A percentile compares a stretch with the other conserved stretches of the same genome.
phyloP scores from a whole-genome alignment of 768 basidiomycete genomes.

The Phanerochaete sordida region DNA sequence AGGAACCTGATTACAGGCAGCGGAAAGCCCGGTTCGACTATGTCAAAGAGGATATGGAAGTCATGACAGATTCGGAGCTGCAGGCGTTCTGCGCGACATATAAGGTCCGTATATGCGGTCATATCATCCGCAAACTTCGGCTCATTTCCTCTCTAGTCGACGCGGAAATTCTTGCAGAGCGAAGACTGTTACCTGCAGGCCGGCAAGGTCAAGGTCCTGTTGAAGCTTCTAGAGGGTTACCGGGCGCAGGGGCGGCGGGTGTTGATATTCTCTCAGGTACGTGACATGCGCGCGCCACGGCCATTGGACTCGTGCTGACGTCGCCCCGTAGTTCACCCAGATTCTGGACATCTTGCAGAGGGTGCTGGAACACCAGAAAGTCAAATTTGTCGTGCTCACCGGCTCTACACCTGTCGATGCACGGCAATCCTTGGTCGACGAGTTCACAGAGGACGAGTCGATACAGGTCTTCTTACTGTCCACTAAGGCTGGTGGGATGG shows the following conservation, averaged over 20 bases:
- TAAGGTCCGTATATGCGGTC: conserved; percentile 51
- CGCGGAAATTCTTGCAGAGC: conserved; percentile 69
- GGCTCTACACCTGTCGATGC: conserved; percentile 93
- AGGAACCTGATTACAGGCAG: conserved; percentile 89
- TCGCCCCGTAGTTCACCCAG: conserved; percentile 75
- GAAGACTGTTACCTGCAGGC: conserved; percentile 78
- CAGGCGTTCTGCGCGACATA: conserved; percentile 83
- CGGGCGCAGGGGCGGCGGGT: conserved; percentile 69
- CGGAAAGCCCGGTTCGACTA: conserved; percentile 74
- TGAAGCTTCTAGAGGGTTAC: conserved; percentile 70
- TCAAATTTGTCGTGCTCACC: conserved; percentile 81
- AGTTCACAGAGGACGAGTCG: conserved; percentile 82
- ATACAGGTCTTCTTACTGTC: conserved; percentile 90
- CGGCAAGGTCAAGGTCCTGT: conserved; percentile 78
- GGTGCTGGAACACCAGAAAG: conserved; percentile 65
- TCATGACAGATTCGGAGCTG: conserved; percentile 97
- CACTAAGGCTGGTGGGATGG: conserved; percentile 93
- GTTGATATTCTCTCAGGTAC: conserved; percentile 91
- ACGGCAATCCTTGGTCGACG: conserved; percentile 90
- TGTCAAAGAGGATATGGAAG: conserved; percentile 96
- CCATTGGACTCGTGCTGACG: neutral
- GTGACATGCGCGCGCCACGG: conserved; percentile 13
- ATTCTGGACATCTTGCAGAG: conserved; percentile 90
- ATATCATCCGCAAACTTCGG: neutral
- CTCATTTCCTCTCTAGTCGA: conserved; percentile 43